Evolutionary conservation across 371 early-diverging fungal genomes (phyloP).

Genomic region (Saksenaea oblongispora): DNA sequence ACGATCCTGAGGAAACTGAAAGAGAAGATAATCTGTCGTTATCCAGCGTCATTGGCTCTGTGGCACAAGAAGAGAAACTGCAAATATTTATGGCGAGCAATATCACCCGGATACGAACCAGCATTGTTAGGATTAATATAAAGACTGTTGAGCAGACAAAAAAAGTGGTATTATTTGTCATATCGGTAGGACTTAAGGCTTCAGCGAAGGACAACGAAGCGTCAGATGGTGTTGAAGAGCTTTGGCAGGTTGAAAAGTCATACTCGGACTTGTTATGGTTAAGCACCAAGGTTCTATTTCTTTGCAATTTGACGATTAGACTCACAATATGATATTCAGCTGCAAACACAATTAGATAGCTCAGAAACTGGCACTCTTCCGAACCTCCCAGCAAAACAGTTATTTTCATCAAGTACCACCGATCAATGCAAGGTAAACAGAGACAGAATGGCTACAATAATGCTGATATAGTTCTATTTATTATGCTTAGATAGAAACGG

Average conservation of each 20-base stretch:
- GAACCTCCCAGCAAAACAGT: constrained; percentile 73
- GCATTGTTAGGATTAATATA: constrained; percentile 27
- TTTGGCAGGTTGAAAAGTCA: constrained; percentile 84
- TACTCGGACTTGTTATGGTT: constrained; percentile 82
- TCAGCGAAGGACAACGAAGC: neutral
- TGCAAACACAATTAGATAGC: constrained; percentile 37
- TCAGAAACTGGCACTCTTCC: constrained; percentile 49
- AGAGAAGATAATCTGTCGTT: neutral
- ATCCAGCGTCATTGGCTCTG: neutral
- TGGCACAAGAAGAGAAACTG: neutral
- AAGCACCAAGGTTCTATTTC: constrained; percentile 62
- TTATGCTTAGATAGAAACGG: constrained; percentile 56
- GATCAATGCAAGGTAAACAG: constrained; percentile 52
- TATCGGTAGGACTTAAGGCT: constrained; percentile 37
- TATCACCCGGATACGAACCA: neutral
- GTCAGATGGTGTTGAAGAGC: constrained; percentile 38
- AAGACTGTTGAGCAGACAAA: constrained; percentile 69
- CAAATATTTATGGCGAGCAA: neutral
- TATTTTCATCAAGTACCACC: constrained; percentile 69
- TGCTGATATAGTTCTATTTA: neutral
- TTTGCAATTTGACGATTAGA: neutral
- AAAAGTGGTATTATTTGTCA: constrained; percentile 58
- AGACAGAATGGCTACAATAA: neutral
- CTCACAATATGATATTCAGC: constrained; percentile 14
- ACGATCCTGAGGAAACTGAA: neutral